Evolutionary conservation across 371 early-diverging fungal genomes (phyloP), one percentile per base, ranked within the genome.

Genomic region (Rhizopus stolonifer): DNA sequence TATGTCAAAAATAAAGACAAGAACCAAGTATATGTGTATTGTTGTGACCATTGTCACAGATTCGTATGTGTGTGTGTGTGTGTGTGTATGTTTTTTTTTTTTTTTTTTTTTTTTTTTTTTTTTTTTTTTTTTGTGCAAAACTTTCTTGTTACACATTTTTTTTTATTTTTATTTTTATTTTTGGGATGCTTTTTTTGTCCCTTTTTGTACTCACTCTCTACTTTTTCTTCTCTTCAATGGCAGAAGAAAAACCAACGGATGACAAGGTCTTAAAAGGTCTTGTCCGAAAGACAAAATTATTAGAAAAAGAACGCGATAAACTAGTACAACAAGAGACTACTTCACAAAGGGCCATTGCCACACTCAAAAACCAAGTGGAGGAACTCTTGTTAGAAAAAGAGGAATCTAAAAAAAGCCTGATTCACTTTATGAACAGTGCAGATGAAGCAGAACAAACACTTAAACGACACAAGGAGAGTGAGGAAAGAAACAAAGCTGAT

Each of bases 311-410:
- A 52, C 60, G 63, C 13, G 67, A 73, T 32, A 54, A 45, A 4
- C 14, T 70, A 34, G 7, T 45, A 1, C 55, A 60, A 32, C 58
- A 60, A 24, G 53, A 57, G 7, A 46, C 43, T 6, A 31, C 22
- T 11, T 25, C 48, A 4, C 44, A 60, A n/a, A 65, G 51, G 38
- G 21, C 56, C 9, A 24, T 68, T 8, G 65, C 65, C 1, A 49
- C 61, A 8, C 49, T 71, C 17, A 69, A 67, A 25, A 75, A 71
- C 36, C 67, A 75, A 45, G 64, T 75, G 1, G 76, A 75, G 40
- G 72, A 75, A 32, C 49, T 75, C 1, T 52, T 69, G 3, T 29
- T 71, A n/a, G 76, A 75, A 45, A 75, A 75, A 21, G 72, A 69
- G 48, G 70, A 71, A 38, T 65, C 72, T 9, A 75, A 75, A 51